These are phyloP conservation scores for Alternaria arborescens DNA, from an alignment of 2,329 filamentous ascomycete species.

Conservation along the genomic window DNA sequence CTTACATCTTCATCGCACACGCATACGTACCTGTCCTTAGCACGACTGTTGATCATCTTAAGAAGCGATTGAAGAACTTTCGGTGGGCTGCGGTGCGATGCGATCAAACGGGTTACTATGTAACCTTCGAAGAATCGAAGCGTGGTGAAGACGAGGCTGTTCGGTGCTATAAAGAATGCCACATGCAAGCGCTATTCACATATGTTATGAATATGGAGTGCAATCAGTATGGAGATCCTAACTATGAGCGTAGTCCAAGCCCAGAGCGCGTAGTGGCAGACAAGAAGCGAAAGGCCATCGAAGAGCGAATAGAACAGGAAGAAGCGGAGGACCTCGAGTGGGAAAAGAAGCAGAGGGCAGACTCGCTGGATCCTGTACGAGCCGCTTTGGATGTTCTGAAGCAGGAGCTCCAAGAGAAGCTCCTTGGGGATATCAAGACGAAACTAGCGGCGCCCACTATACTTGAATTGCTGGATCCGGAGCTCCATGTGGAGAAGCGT, in stretches of 20 bases:
- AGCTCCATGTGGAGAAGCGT: conserved; percentile 80
- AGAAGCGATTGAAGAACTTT: conserved; percentile 86
- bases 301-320: conserved; percentile 72
- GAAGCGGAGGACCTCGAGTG: conserved; percentile 85
- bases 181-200: conserved; percentile 87
- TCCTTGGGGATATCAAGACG: conserved; percentile 87
- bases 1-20: conserved; percentile 90
- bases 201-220: conserved; percentile 93
- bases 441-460: conserved; percentile 84
- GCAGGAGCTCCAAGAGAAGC: conserved; percentile 82
- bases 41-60: conserved; percentile 87
- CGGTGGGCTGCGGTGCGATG: conserved; percentile 81
- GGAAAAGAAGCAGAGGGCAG: conserved; percentile 86
- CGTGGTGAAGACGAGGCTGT: conserved; percentile 81
- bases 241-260: conserved; percentile 65
- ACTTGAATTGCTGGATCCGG: conserved; percentile 82
- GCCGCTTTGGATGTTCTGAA: conserved; percentile 83
- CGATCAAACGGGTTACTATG: conserved; percentile 87
- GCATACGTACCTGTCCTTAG: conserved; percentile 85
- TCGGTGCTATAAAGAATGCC: conserved; percentile 78
- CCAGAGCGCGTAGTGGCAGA: conserved; percentile 59
- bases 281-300: conserved; percentile 69
- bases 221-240: conserved; percentile 71
- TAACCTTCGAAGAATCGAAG: conserved; percentile 84
- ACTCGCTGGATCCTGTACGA: conserved; percentile 86